Conservation (phyloP, 306 rosid genomes). For the Vigna mungo region DNA sequence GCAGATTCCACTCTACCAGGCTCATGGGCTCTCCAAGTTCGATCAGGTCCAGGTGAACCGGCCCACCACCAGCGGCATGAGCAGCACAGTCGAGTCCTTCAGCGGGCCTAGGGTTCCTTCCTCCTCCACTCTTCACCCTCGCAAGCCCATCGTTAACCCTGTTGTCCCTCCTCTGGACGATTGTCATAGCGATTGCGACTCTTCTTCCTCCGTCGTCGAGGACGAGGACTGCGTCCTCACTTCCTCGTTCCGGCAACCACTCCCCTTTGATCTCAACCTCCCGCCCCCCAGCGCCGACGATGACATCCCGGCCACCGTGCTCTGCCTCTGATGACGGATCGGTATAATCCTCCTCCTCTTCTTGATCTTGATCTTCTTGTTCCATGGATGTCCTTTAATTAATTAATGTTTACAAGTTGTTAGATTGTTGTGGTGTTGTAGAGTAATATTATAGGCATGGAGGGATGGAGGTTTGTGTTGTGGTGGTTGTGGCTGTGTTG, state of each 20-base stretch:
- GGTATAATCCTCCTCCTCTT: not conserved
- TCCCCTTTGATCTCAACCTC: constrained; percentile 85
- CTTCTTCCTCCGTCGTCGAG: constrained; percentile 84
- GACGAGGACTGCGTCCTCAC: constrained; percentile 69
- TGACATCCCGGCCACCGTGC: constrained; percentile 63
- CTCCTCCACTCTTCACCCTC: constrained; percentile 38
- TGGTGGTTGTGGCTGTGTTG: constrained; percentile 50
- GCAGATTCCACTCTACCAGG: constrained; percentile 44
- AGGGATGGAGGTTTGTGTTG: not conserved
- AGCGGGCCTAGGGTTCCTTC: constrained; percentile 72
- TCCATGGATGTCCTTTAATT: not conserved
- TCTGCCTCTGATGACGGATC: constrained; percentile 58
- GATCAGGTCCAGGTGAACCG: constrained; percentile 56
- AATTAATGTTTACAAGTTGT: constrained; percentile 13
- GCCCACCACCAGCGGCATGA: constrained; percentile 84
- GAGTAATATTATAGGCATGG: constrained; percentile 45
- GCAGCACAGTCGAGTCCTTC: constrained; percentile 92
- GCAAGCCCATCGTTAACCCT: constrained; percentile 46
- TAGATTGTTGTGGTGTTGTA: constrained; percentile 60
- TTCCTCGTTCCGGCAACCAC: constrained; percentile 58
- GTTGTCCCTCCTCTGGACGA: constrained; percentile 54
- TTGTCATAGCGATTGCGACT: constrained; percentile 91
- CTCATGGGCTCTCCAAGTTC: constrained; percentile 51
- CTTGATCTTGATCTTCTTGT: not conserved
- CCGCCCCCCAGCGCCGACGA: constrained; percentile 57